Evolutionary conservation across 305 asterid species (phyloP).

Genomic region (Fraxinus albicans): DNA sequence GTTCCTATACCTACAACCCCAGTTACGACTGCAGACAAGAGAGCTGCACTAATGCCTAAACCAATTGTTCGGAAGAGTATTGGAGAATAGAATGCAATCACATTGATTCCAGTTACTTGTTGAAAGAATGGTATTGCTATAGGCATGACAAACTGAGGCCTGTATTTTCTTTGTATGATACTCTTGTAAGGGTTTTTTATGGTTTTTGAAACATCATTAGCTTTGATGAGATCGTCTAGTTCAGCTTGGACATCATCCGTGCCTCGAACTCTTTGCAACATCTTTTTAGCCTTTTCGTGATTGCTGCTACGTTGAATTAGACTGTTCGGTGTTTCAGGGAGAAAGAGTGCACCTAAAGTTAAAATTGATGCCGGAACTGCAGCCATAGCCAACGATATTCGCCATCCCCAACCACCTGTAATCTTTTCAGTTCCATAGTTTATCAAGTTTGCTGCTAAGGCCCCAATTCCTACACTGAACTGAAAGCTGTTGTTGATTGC

Average conservation of each 20-base stretch:
- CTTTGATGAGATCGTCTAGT: constrained; percentile 55
- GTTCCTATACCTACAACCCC: constrained; percentile 46
- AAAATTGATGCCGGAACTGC: constrained; percentile 57
- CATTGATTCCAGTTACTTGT: constrained; percentile 75
- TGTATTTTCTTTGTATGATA: constrained; percentile 36
- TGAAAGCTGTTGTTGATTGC: constrained; percentile 67
- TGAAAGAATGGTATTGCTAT: constrained; percentile 73
- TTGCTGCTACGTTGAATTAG: constrained; percentile 44
- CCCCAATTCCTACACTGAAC: constrained; percentile 57
- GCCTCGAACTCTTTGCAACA: constrained; percentile 58
- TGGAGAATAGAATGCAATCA: constrained; percentile 70
- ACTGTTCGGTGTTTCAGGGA: constrained; percentile 82
- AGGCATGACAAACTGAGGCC: constrained; percentile 79
- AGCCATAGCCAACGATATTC: constrained; percentile 64
- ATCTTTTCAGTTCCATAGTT: constrained; percentile 67
- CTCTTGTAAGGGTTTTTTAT: constrained; percentile 37
- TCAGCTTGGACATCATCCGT: constrained; percentile 51
- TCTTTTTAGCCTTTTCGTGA: constrained; percentile 31
- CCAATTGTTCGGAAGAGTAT: constrained; percentile 62
- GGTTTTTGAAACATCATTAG: constrained; percentile 37
- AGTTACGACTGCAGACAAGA: constrained; percentile 51
- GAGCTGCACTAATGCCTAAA: constrained; percentile 67
- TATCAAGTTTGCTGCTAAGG: constrained; percentile 49
- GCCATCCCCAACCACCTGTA: constrained; percentile 66
- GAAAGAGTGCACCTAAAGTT: constrained; percentile 54